Evolutionary conservation across 1,139 yeast species (phyloP).

Genomic region (Saccharomycopsis phalli): DNA sequence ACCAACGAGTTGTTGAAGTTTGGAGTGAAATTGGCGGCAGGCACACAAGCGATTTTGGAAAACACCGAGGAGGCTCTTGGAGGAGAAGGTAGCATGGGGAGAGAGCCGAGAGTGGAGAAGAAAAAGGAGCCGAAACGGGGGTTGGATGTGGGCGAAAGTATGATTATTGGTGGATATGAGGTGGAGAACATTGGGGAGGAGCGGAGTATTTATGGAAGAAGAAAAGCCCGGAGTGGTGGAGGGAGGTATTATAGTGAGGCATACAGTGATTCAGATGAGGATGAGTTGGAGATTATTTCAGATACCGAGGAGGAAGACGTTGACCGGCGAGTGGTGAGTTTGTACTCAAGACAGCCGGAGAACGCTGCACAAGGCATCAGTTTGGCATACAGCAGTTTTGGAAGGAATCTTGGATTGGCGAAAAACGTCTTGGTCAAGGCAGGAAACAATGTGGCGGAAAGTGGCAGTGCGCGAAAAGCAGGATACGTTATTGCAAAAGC

Average conservation of each 20-base stretch:
- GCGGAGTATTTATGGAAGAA: conserved; percentile 13
- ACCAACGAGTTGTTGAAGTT: conserved; percentile 72
- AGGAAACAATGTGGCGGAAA: conserved; percentile 49
- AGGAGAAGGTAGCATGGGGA: conserved; percentile 49
- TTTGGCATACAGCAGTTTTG: conserved; percentile 65
- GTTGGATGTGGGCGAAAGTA: neutral
- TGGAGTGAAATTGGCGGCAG: conserved; percentile 82
- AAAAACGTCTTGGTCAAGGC: conserved; percentile 53
- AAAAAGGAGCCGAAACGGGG: conserved; percentile 2
- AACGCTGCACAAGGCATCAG: conserved; percentile 62
- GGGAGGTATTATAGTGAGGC: conserved; percentile 17
- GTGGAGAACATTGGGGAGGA: too few relatives aligned
- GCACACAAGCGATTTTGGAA: conserved; percentile 77
- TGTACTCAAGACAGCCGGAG: conserved; percentile 79
- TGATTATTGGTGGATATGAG: too few relatives aligned
- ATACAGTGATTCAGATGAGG: conserved; percentile 20
- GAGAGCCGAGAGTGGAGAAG: conserved; percentile 23
- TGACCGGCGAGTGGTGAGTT: conserved; percentile 45
- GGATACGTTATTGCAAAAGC: conserved; percentile 58
- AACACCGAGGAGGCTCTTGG: conserved; percentile 71
- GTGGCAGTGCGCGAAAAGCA: conserved; percentile 60
- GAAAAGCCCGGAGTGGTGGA: conserved; percentile 8
- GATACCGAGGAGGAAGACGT: conserved; percentile 27
- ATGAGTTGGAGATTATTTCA: conserved; percentile 22
- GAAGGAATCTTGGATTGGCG: conserved; percentile 60